phyloP scores from a whole-genome alignment of 305 asterid genomes.

The Fraxinus velutina region DNA sequence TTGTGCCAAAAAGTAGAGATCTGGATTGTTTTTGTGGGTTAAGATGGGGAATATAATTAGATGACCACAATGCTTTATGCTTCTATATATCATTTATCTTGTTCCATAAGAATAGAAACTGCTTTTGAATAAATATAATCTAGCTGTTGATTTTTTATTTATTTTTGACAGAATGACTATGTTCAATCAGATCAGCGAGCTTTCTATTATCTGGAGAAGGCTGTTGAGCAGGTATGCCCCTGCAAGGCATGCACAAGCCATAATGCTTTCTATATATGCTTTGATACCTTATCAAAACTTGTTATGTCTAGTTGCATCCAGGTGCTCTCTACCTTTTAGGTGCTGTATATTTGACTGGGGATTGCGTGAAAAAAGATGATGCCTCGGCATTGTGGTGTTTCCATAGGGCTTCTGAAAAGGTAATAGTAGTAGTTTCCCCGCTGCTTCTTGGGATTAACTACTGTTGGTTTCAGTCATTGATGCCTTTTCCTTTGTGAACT shows the following conservation, averaged over 20 bases:
- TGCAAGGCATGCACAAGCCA: constrained; percentile 1
- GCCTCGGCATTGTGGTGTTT: constrained; percentile 91
- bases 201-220: constrained; percentile 73
- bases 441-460: constrained; percentile 19
- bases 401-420: constrained; percentile 92
- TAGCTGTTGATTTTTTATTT: not conserved
- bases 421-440: constrained; percentile 20
- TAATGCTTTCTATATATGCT: not conserved
- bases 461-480: constrained; percentile 2
- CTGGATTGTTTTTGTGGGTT: not conserved
- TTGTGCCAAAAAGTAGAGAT: not conserved
- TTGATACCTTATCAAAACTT: constrained; percentile 22
- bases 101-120: not conserved
- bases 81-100: constrained; percentile 14
- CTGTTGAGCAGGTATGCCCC: constrained; percentile 74
- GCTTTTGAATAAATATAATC: not conserved
- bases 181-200: constrained; percentile 87
- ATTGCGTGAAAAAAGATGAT: constrained; percentile 76
- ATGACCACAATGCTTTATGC: not conserved
- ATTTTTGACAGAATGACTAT: constrained; percentile 53
- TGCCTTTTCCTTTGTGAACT: constrained; percentile 1
- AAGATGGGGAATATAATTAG: not conserved
- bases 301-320: constrained; percentile 68
- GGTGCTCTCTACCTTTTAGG: constrained; percentile 92
- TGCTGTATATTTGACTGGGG: constrained; percentile 81